These are phyloP conservation scores for Fusarium siculi DNA, from an alignment of 2,329 filamentous ascomycete species.

Conservation along the genomic window DNA sequence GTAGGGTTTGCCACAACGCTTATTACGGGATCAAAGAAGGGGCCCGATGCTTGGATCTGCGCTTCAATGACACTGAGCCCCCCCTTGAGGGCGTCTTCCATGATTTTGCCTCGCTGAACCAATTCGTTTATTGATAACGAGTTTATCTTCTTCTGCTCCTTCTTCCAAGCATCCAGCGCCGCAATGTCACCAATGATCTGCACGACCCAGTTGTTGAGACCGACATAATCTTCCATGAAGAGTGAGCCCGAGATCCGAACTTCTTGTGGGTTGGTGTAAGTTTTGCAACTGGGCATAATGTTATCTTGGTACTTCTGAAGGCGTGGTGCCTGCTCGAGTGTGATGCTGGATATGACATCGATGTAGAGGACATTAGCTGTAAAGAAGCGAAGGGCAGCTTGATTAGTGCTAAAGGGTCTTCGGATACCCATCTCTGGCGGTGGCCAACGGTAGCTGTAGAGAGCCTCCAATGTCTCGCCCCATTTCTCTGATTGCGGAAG, in stretches of 20 bases:
- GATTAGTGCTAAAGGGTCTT: slow-evolving; percentile 56
- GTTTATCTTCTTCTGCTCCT: slow-evolving; percentile 54
- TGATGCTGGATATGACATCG: slow-evolving; percentile 62
- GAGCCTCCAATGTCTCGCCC: slow-evolving; percentile 48
- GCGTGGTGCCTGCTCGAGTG: slow-evolving; percentile 54
- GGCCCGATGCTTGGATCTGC: slow-evolving; percentile 5
- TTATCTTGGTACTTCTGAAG: slow-evolving; percentile 55
- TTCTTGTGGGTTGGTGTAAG: slow-evolving; percentile 22
- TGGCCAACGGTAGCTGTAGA: slow-evolving; percentile 49
- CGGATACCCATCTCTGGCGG: slow-evolving; percentile 47
- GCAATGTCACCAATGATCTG: slow-evolving; percentile 65
- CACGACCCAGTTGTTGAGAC: slow-evolving; percentile 67
- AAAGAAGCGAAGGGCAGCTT: slow-evolving; percentile 60
- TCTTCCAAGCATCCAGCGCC: slow-evolving; percentile 66
- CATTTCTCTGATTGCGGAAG: slow-evolving; percentile 52
- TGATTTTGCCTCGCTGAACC: slow-evolving; percentile 54
- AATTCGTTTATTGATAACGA: slow-evolving; percentile 59
- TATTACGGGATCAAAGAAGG: slow-evolving; percentile 11
- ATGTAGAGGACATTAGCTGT: slow-evolving; percentile 59
- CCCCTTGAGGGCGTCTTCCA: slow-evolving; percentile 52
- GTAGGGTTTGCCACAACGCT: slow-evolving; percentile 36
- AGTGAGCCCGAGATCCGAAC: slow-evolving; percentile 46
- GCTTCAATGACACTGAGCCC: slow-evolving; percentile 47
- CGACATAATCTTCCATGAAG: slow-evolving; percentile 62
- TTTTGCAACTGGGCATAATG: slow-evolving; percentile 50